Base-by-base conservation (phyloP, 2,329 filamentous ascomycete species). In the Drechslerella dactyloides region DNA sequence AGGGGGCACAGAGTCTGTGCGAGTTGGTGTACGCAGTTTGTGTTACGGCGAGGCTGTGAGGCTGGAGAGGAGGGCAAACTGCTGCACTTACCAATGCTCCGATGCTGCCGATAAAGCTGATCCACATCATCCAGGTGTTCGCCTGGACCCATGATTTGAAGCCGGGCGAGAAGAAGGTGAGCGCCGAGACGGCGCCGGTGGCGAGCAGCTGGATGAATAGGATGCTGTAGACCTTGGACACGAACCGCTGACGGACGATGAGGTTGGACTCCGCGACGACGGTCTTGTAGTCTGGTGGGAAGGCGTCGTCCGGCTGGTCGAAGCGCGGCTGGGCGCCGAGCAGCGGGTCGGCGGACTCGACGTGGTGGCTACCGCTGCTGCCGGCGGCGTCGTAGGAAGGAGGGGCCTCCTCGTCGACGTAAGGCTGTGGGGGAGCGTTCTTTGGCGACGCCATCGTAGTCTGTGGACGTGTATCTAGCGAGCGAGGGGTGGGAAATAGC, bases 141-240 rank as follows among this genome's bases (percentile, higher is more conserved):
- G 82, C 82, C 79, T 96, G 92, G 77, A 99, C 93, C 91, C 93
- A 99, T 57, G 77, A 77, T 79, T 89, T 91, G 84, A 97, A 99
- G 64, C 83, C 82, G 10, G 81, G 77, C 81, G 86, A 96, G 81
- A 91, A 90, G 85, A 97, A 97, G 75, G 90, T 94, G 76, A 97
- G 81, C 73, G 88, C 86, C 82, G 90, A 92, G 75, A 97, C 84
- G 73, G 85, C 84, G 40, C 89, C 89, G 6, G 94, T 99, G 66
- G 89, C 87, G 78, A 97, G 83, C 60, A 99, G 87, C 80, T 99
- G 94, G 57, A 91, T 87, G n/a, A 94, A 96, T 48, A 99, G 85
- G 81, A 99, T 99, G 69, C 92, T 89, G 82, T 99, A 99, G 79
- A 99, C 94, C 84, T 97, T 97, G 81, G 93, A 89, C 77, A 96